Percentiles rank a stretch among this genome's conserved stretches.
Evolutionary conservation across 2,329 filamentous ascomycete species (phyloP).

Genomic region (Fulvia fulva): DNA sequence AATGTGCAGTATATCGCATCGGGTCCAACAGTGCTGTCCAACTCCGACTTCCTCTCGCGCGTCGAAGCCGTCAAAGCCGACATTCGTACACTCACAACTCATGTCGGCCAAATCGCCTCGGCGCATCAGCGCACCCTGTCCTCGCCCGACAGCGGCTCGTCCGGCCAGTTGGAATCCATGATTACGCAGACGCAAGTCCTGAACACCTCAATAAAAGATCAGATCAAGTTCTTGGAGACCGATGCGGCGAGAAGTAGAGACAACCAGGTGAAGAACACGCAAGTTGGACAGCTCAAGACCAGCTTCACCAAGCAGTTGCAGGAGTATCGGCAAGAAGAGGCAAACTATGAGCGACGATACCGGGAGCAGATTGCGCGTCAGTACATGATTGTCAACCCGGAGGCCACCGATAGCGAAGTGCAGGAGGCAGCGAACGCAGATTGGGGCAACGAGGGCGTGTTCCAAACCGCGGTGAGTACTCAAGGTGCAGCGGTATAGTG

Average conservation of each 20-base stretch:
- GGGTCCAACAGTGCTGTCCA: constrained; percentile 49
- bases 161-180: constrained; percentile 60
- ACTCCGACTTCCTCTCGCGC: constrained; percentile 65
- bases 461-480: constrained; percentile 70
- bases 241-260: constrained; percentile 63
- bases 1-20: constrained; percentile 41
- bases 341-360: constrained; percentile 66
- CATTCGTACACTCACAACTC: constrained; percentile 62
- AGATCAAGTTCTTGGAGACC: constrained; percentile 70
- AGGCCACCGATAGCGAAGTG: constrained; percentile 71
- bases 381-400: constrained; percentile 67
- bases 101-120: constrained; percentile 63
- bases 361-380: constrained; percentile 75
- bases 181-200: constrained; percentile 67
- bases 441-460: constrained; percentile 75
- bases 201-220: constrained; percentile 72
- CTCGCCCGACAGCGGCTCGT: constrained; percentile 55
- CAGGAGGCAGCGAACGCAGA: constrained; percentile 64
- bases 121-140: constrained; percentile 69
- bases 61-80: constrained; percentile 64
- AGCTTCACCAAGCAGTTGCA: constrained; percentile 69
- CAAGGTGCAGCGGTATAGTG: background rate
- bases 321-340: constrained; percentile 68
- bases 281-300: constrained; percentile 65
- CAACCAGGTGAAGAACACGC: constrained; percentile 64